A percentile compares a stretch with the other conserved stretches of the same genome.
Conservation (phyloP, 192 early-diverging fungal species). For the Podila verticillata region DNA sequence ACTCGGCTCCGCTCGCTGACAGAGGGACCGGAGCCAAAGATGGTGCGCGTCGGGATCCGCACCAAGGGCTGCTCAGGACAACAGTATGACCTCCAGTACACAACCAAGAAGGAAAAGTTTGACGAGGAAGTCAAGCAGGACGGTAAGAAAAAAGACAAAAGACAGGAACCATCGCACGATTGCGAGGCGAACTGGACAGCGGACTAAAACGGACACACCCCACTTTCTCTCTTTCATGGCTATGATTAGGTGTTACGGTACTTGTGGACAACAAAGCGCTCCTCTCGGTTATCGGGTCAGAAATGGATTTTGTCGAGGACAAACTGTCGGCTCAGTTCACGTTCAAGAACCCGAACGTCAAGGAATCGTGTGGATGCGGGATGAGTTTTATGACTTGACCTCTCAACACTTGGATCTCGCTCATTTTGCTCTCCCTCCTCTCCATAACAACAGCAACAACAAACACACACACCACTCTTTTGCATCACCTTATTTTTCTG, state of each 20-base stretch:
- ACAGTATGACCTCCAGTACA: conserved; percentile 87
- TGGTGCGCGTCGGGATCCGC: conserved; percentile 91
- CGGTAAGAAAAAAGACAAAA: conserved; percentile 61
- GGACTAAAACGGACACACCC: not conserved
- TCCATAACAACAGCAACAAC: not conserved
- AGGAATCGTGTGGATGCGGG: conserved; percentile 96
- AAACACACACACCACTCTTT: too few relatives aligned
- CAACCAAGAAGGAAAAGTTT: conserved; percentile 78
- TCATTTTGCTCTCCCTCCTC: too few relatives aligned
- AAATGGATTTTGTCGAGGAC: conserved; percentile 98
- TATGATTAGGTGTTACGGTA: conserved; percentile 83
- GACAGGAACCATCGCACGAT: not conserved
- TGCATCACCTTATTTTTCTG: too few relatives aligned
- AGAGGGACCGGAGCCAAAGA: conserved; percentile 67
- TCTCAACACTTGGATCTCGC: too few relatives aligned
- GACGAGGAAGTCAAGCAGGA: conserved; percentile 97
- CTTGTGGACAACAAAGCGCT: conserved; percentile 98
- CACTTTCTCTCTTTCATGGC: not conserved
- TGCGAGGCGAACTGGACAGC: not conserved
- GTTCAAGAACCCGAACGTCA: conserved; percentile 98
- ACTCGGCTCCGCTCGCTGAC: conserved; percentile 71
- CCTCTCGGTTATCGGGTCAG: conserved; percentile 91
- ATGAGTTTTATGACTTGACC: conserved; percentile 80
- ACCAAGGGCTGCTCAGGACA: conserved; percentile 97
- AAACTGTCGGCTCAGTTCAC: conserved; percentile 92